phyloP scores from a whole-genome alignment of 371 early-diverging fungal species.

The Conidiobolus incongruus region DNA sequence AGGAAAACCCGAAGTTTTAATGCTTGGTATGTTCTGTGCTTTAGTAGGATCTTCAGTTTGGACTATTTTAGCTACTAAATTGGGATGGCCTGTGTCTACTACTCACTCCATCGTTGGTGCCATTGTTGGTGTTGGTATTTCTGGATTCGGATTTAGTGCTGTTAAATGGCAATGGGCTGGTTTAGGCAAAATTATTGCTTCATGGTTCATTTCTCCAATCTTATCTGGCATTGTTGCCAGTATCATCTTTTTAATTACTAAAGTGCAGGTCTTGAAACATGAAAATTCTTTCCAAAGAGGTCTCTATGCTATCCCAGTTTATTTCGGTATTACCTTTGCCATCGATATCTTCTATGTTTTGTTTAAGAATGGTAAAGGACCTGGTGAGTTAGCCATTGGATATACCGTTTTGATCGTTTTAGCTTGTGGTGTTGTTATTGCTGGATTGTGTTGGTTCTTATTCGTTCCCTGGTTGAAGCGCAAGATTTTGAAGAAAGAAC shows the following conservation, averaged over 20 bases:
- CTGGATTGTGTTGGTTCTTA: slow-evolving; percentile 28
- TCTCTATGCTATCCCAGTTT: slow-evolving; percentile 51
- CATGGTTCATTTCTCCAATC: slow-evolving; percentile 58
- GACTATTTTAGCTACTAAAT: slow-evolving; percentile 52
- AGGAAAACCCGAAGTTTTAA: too few relatives aligned
- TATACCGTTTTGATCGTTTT: slow-evolving; percentile 25
- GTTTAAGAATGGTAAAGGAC: slow-evolving; percentile 37
- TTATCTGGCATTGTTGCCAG: slow-evolving; percentile 39
- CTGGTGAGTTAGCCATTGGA: slow-evolving; percentile 15
- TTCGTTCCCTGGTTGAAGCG: slow-evolving; percentile 37
- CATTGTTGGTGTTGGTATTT: slow-evolving; percentile 54
- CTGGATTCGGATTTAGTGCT: slow-evolving; percentile 33
- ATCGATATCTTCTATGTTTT: slow-evolving; percentile 53
- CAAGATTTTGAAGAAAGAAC: slow-evolving; percentile 31
- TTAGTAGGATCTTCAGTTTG: slow-evolving; percentile 55
- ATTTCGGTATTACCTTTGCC: slow-evolving; percentile 42
- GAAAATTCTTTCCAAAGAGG: slow-evolving; percentile 50
- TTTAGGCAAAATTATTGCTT: slow-evolving; percentile 40
- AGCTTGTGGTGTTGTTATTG: slow-evolving; percentile 26
- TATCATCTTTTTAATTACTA: slow-evolving; percentile 33
- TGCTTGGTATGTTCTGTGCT: too few relatives aligned
- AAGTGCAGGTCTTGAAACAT: slow-evolving; percentile 29
- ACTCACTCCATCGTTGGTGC: slow-evolving; percentile 59
- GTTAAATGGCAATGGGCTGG: slow-evolving; percentile 50
- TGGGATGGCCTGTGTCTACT: slow-evolving; percentile 34